Base-by-base conservation (phyloP, 352 stramenopile species). In the Nothophytophthora sp. region DNA sequence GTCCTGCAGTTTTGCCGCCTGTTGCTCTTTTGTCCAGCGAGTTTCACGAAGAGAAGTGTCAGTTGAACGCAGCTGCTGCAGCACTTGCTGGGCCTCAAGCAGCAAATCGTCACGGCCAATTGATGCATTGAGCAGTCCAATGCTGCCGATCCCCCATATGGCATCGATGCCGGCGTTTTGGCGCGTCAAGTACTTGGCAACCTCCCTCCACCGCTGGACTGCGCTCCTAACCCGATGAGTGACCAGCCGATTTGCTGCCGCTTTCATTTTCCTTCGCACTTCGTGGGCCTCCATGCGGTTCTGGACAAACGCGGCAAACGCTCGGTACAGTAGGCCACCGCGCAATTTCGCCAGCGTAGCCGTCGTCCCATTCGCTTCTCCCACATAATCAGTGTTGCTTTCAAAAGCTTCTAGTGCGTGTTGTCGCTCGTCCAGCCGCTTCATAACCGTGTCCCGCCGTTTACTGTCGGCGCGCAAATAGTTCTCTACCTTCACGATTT, bases 401-500 rank as follows among this genome's bases (percentile, higher is more conserved):
- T 93, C 76, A 48, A 89, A 93, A 3, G 22, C 23, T 15, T 57
- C 57, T 1, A 90, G 59, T 7, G 74, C 78, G 0, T 63, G 43
- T 53, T 58, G 51, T 9, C 82, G 75, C 9, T 78, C 55, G 9
- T 76, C 50, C 11, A 91, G 44, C 12, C 70, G 67, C 3, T 42
- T 43, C 16, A 55, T 23, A 15, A 90, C 34, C 8, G 41, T 57
- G 2, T 62, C 61, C 1, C 66, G 64, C 0, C 57, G 67, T 16
- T 74, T 84, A 11, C 69, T 55, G 35, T 91, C 82, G n/a, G 58
- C 74, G 10, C 68, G 67, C n/a, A 90, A 43, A 29, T 86, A 84
- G 34, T 90, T 88, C 36, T 94, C 79, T 4, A 86, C 70, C 43
- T 77, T 68, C 5, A 90, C 58, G 22, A 87, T 81, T 28, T 92